Base-by-base conservation (phyloP, 345 rosid genomes). In the Salix exigua region DNA sequence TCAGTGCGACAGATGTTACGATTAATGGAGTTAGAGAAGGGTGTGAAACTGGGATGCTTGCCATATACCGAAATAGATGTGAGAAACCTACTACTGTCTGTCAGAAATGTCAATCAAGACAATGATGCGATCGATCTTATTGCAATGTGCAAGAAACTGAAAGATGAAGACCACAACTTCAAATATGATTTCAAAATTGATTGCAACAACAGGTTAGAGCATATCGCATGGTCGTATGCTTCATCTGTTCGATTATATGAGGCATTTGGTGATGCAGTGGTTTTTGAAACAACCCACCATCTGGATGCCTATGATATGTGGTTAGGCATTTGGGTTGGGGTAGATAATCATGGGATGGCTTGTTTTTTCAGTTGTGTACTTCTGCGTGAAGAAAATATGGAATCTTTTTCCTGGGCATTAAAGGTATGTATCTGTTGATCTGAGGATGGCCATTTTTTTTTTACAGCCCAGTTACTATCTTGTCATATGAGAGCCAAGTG, bases 211-310 rank as follows among this genome's bases (percentile, higher is more conserved):
- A 84, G 83, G 73, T 68, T 84, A 79, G 87, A 87, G 80, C 82
- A 83, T 46, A 81, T 87, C 75, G 85, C 86, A 11, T 87, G 89
- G 89, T 78, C 85, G 0, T 84, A 77, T 77, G 75, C 79, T 75
- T 82, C 70, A 17, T 81, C 87, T 68, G 72, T 86, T 68, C 63
- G 75, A 68, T 77, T 80, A 53, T 82, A 84, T 51, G 60, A 76
- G 53, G 44, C 74, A 30, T 84, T 78, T 21, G 83, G 86, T 44
- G 89, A 86, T 77, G 86, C 83, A 12, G 82, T 84, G 69, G 80
- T 80, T 78, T 84, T 84, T 66, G 87, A 86, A 71, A 77, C 86
- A 35, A 74, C 83, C 58, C 79, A 82, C 46, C 82, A 82, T 74
- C 71, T 86, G 7, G 77, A 78, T 35, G 82, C 87, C 48, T 86